Percentiles rank a stretch among this genome's conserved stretches.
These are phyloP conservation scores for Scolecobasidium constrictum DNA, from an alignment of 2,329 filamentous ascomycete species.

Conservation along the genomic window DNA sequence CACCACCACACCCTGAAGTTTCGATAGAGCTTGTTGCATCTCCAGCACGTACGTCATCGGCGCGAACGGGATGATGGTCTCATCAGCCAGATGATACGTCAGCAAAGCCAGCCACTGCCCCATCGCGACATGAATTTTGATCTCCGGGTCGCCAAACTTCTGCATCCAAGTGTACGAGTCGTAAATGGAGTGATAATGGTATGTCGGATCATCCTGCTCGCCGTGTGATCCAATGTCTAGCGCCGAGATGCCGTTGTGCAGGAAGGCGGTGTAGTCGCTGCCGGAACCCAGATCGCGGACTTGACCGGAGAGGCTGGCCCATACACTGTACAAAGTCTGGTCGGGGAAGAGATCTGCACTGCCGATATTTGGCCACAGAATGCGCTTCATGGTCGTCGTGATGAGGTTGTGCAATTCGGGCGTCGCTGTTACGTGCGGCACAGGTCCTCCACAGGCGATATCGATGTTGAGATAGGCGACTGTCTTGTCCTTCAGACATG, in stretches of 20 bases:
- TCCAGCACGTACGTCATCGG: constrained; percentile 26
- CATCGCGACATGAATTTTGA: constrained; percentile 37
- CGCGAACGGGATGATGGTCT: constrained; percentile 28
- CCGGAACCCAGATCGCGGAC: constrained; percentile 34
- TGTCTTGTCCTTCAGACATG: constrained; percentile 32
- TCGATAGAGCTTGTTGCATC: constrained; percentile 23
- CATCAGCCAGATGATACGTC: constrained; percentile 29
- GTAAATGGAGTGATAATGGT: constrained; percentile 39
- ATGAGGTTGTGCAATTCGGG: constrained; percentile 30
- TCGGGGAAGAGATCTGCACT: constrained; percentile 16
- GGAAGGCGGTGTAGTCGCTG: constrained; percentile 36
- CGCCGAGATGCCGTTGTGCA: constrained; percentile 32
- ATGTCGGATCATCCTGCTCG: constrained; percentile 29
- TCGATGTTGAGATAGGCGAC: constrained; percentile 43
- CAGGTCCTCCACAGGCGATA: constrained; percentile 34
- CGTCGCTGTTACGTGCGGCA: constrained; percentile 26
- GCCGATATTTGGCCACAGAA: constrained; percentile 23
- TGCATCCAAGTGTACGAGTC: constrained; percentile 42
- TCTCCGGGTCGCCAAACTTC: constrained; percentile 40
- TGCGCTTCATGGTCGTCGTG: constrained; percentile 27
- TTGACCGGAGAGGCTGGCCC: constrained; percentile 24
- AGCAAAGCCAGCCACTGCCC: constrained; percentile 35
- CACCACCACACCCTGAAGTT: constrained; percentile 17
- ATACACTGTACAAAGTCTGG: constrained; percentile 35
- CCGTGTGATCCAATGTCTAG: constrained; percentile 31